Evolutionary conservation across 768 basidiomycete genomes (phyloP).

Genomic region (Agaricus bisporus): DNA sequence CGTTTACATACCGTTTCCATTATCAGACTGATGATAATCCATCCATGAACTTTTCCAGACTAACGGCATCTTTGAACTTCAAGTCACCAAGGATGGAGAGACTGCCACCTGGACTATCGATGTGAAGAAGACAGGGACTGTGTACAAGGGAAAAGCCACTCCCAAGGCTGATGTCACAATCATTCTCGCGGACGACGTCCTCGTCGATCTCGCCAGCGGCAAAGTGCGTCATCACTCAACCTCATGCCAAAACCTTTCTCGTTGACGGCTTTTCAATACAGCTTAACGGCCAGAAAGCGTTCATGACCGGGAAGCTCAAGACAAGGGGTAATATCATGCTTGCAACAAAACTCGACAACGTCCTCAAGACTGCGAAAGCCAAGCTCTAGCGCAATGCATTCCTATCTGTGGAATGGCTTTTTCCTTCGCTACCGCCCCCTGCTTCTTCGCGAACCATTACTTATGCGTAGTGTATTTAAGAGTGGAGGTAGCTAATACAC

Average conservation of each 20-base stretch:
- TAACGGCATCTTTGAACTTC: slow-evolving; percentile 84
- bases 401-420: neutral
- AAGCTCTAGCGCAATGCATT: slow-evolving; percentile 29
- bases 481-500: neutral
- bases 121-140: slow-evolving; percentile 75
- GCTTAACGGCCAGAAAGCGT: slow-evolving; percentile 91
- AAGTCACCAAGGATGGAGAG: slow-evolving; percentile 65
- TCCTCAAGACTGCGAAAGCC: slow-evolving; percentile 52
- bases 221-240: slow-evolving; percentile 40
- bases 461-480: slow-evolving; percentile 9
- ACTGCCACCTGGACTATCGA: slow-evolving; percentile 88
- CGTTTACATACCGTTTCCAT: neutral
- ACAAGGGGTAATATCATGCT: slow-evolving; percentile 91
- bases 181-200: slow-evolving; percentile 70
- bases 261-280: slow-evolving; percentile 19
- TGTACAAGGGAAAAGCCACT: slow-evolving; percentile 68
- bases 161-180: slow-evolving; percentile 82
- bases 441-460: neutral
- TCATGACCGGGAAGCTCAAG: slow-evolving; percentile 94
- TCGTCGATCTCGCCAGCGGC: slow-evolving; percentile 63
- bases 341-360: slow-evolving; percentile 80
- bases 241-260: neutral
- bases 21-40: too few relatives aligned
- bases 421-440: neutral
- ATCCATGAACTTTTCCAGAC: slow-evolving; percentile 39